phyloP scores from a whole-genome alignment of 2,329 filamentous ascomycete species.

The Raffaelea deltoideospora region DNA sequence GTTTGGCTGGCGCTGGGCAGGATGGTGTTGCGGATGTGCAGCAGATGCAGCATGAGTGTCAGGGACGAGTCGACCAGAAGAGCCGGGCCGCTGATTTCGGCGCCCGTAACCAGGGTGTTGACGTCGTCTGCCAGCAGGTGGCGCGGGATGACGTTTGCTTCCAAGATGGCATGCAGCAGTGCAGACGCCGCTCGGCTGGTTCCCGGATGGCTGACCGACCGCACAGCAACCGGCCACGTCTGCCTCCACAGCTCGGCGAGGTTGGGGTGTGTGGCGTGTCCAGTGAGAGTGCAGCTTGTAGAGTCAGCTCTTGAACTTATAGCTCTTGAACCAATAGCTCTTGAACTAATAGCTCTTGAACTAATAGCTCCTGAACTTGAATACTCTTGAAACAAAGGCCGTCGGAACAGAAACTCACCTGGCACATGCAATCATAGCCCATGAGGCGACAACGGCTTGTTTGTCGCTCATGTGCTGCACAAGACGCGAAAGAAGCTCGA shows the following conservation, averaged over 20 bases:
- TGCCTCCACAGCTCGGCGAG: conserved; percentile 48
- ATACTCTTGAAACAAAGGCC: no score
- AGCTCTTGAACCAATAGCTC: no score
- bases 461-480: conserved; percentile 52
- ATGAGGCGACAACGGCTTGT: conserved; percentile 49
- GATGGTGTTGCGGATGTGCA: conserved; percentile 50
- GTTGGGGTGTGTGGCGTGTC: conserved; percentile 20
- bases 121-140: conserved; percentile 52
- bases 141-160: conserved; percentile 50
- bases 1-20: conserved; percentile 53
- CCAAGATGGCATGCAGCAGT: conserved; percentile 54
- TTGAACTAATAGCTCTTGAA: no score
- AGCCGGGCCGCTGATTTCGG: conserved; percentile 70
- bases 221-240: conserved; percentile 58
- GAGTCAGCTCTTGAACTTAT: conserved; percentile 16
- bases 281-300: conserved; percentile 29
- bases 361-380: no score
- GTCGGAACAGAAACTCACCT: conserved; percentile 41
- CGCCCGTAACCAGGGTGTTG: conserved; percentile 56
- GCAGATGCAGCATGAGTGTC: conserved; percentile 53
- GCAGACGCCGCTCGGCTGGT: conserved; percentile 67
- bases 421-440: conserved; percentile 72
- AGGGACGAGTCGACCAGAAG: conserved; percentile 67
- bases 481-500: conserved; percentile 42
- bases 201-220: conserved; percentile 52